Evolutionary conservation across 2,329 filamentous ascomycete species (phyloP), one percentile per base, ranked within the genome.

Genomic region (Cladosporium sp.): DNA sequence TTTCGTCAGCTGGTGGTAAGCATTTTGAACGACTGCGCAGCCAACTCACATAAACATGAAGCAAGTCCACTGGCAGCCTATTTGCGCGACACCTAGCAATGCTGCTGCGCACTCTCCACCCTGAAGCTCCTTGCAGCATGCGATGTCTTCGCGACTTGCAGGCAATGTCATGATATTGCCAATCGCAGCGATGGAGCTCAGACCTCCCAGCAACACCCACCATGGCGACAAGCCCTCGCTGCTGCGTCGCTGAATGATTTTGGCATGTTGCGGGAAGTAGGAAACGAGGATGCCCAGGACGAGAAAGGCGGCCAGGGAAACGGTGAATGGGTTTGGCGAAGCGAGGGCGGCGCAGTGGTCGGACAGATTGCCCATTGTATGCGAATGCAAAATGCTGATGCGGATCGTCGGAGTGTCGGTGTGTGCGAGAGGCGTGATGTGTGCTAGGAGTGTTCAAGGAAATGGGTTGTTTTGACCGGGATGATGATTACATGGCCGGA

Each of bases 191-290:
- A 88, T 45, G 88, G 95, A 61, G 7, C 89, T 95, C 1, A 92
- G 92, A 20, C 88, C 89, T 54, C 93, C 93, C n/a, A 99, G 82
- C 2, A 97, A 80, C 57, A 99, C 84, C 66, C 96, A 99, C 70
- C 92, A 93, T 7, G 93, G 92, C 24, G 91, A 96, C 55, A 99
- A 91, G 55, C 93, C 93, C 68, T 95, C 92, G 18, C 92, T 95
- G 12, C 89, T 93, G 54, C 85, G 82, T 50, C 90, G 83, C 36
- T 80, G 77, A 59, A 96, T 88, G 70, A 99, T 97, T 63, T 93
- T 89, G 68, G 86, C 81, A 71, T 97, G 92, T 68, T 99, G 93
- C 1, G 93, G 93, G 2, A 97, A 79, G 73, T 99, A 99, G 29
- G 92, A 97, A 52, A 95, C 73, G 55, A 96, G 77, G 61, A 97